Percentiles rank a stretch among this genome's conserved stretches.
Conservation (phyloP, 2,329 filamentous ascomycete genomes). For the Aspergillus latus region DNA sequence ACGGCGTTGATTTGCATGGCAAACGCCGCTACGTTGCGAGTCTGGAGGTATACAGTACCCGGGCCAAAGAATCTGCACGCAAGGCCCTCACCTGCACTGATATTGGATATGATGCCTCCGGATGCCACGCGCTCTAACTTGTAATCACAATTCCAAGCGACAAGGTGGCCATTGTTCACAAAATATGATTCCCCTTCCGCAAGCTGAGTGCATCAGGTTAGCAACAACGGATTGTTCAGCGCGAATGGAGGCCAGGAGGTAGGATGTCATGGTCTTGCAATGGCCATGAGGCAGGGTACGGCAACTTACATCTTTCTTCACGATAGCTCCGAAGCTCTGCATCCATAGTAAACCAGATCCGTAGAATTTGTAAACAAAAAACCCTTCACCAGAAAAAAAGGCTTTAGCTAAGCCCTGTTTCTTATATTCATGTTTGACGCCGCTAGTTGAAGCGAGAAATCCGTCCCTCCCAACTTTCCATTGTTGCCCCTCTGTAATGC, state of each 20-base stretch:
- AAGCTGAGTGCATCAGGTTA: constrained; percentile 31
- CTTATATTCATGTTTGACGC: constrained; percentile 85
- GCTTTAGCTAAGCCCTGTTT: constrained; percentile 82
- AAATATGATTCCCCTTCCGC: constrained; percentile 77
- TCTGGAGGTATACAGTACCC: constrained; percentile 89
- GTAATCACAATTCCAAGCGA: constrained; percentile 97
- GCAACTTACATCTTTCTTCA: constrained; percentile 74
- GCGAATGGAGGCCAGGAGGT: not conserved
- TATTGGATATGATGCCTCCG: constrained; percentile 86
- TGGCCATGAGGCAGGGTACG: not conserved
- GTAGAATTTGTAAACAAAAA: constrained; percentile 84
- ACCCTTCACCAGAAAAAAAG: constrained; percentile 88
- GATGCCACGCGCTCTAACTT: constrained; percentile 84
- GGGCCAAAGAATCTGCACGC: constrained; percentile 93
- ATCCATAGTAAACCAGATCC: constrained; percentile 84
- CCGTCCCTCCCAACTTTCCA: constrained; percentile 88
- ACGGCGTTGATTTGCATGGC: not conserved
- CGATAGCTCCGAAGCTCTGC: constrained; percentile 90
- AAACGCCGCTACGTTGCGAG: constrained; percentile 68
- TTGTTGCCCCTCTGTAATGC: constrained; percentile 62
- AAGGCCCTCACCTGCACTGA: constrained; percentile 79
- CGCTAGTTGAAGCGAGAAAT: constrained; percentile 81
- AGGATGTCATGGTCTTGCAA: too few relatives aligned
- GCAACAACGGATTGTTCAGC: not conserved
- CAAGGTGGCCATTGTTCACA: constrained; percentile 87